phyloP scores from a whole-genome alignment of 2,329 filamentous ascomycete species.

The Tolypocladium ophioglossoides region DNA sequence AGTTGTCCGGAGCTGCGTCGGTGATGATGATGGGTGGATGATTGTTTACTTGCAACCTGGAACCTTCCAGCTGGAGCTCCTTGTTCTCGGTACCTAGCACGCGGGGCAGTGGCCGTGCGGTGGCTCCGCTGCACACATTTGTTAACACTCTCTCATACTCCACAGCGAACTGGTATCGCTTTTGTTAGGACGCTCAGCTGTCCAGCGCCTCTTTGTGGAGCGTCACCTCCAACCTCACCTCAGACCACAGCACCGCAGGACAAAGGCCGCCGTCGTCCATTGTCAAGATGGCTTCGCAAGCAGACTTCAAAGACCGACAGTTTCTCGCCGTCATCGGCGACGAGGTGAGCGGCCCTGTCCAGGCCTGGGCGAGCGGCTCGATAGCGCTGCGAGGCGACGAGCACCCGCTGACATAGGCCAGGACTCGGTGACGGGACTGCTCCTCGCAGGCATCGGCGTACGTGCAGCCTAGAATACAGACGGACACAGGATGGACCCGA shows the following conservation, averaged over 20 bases:
- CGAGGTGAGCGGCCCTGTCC: conserved; percentile 49
- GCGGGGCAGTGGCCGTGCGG: not conserved
- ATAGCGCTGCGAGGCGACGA: not conserved
- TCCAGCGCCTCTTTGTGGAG: too few relatives aligned
- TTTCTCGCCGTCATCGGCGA: conserved; percentile 97
- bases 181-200: too few relatives aligned
- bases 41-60: not conserved
- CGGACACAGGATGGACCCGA: not conserved
- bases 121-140: not conserved
- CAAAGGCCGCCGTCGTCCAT: not conserved
- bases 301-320: conserved; percentile 72
- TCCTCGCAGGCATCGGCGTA: conserved; percentile 92
- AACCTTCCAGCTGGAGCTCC: not conserved
- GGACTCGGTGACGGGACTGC: conserved; percentile 92
- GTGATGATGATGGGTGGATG: not conserved
- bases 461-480: conserved; percentile 12
- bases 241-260: not conserved
- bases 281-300: conserved; percentile 36
- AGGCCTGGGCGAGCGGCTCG: not conserved
- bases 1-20: not conserved
- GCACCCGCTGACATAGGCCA: conserved; percentile 29
- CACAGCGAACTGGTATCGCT: too few relatives aligned
- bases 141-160: too few relatives aligned
- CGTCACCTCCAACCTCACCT: not conserved
- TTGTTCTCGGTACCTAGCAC: not conserved